phyloP scores from a whole-genome alignment of 2,329 filamentous ascomycete genomes.

The Lachnellula subtilissima region DNA sequence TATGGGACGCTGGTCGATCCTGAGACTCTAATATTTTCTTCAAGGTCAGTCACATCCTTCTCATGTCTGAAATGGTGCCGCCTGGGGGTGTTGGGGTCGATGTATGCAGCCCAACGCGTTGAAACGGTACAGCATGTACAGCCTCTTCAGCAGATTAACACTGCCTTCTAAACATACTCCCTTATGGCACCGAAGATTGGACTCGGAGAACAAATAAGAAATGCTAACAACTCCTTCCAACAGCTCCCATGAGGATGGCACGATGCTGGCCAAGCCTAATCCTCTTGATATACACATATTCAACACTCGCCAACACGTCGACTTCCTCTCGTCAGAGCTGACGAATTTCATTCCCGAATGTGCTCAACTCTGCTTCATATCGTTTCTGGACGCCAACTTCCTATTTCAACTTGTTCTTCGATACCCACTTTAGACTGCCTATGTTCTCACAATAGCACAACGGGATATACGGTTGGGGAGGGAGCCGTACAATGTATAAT shows the following conservation, averaged over 20 bases:
- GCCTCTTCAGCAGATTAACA: neutral
- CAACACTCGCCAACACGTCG: slow-evolving; percentile 17
- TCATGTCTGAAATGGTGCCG: neutral
- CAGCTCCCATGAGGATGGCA: slow-evolving; percentile 29
- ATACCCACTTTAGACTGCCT: slow-evolving; percentile 56
- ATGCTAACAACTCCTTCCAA: slow-evolving; percentile 17
- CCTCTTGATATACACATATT: slow-evolving; percentile 24
- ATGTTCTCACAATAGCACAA: slow-evolving; percentile 53
- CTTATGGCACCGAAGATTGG: slow-evolving; percentile 1
- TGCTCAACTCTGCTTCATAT: slow-evolving; percentile 55
- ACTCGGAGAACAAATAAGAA: slow-evolving; percentile 1
- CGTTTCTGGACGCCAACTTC: slow-evolving; percentile 59
- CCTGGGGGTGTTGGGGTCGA: slow-evolving; percentile 3
- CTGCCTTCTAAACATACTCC: slow-evolving; percentile 1
- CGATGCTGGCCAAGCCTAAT: slow-evolving; percentile 28
- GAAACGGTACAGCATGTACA: slow-evolving; percentile 6
- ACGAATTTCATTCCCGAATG: slow-evolving; percentile 39
- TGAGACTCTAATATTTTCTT: slow-evolving; percentile 22
- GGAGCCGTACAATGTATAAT: slow-evolving; percentile 63
- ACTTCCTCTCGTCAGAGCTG: slow-evolving; percentile 24
- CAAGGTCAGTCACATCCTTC: slow-evolving; percentile 25
- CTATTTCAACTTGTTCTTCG: slow-evolving; percentile 42
- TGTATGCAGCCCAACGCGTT: slow-evolving; percentile 1
- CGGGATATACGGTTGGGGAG: slow-evolving; percentile 67
- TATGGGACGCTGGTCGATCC: slow-evolving; percentile 32